Conservation (phyloP, 1,284 basidiomycete genomes). For the Cutaneotrichosporon cyanovorans region DNA sequence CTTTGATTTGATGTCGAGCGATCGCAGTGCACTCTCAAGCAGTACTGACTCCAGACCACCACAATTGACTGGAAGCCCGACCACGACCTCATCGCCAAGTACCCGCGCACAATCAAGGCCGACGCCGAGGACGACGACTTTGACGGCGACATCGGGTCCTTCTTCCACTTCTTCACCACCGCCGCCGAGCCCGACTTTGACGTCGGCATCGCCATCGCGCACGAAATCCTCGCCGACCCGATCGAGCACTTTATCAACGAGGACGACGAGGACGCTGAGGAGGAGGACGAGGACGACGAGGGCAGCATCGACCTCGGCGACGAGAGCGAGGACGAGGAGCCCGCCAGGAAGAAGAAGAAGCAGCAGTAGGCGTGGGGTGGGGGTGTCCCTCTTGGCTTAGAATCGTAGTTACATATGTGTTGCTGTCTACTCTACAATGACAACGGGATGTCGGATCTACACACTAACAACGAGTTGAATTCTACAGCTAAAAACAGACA, state of each 20-base stretch:
- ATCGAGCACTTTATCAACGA: constrained; percentile 35
- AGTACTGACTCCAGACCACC: constrained; percentile 17
- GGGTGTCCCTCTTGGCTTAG: too few species aligned
- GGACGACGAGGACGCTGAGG: constrained; percentile 26
- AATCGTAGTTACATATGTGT: too few species aligned
- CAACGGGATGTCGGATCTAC: too few species aligned
- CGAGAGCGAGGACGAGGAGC: constrained; percentile 28
- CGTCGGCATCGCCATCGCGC: constrained; percentile 17
- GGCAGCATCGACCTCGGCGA: constrained; percentile 43
- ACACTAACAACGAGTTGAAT: too few species aligned
- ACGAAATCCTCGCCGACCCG: constrained; percentile 34
- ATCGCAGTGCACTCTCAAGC: not conserved
- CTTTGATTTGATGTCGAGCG: not conserved
- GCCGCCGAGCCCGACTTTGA: constrained; percentile 25
- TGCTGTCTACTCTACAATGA: too few species aligned
- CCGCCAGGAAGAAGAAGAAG: constrained; percentile 31
- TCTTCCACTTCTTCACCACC: constrained; percentile 49
- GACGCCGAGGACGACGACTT: constrained; percentile 23
- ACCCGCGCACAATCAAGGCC: constrained; percentile 38
- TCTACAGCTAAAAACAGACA: too few species aligned
- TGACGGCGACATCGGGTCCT: constrained; percentile 47
- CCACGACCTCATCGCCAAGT: constrained; percentile 45
- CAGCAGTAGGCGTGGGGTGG: too few species aligned
- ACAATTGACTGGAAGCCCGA: constrained; percentile 50
- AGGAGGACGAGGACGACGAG: constrained; percentile 36